Evolutionary conservation across 2,329 filamentous ascomycete genomes (phyloP), one percentile per base, ranked within the genome.

Genomic region (Leptographium wingfieldii): DNA sequence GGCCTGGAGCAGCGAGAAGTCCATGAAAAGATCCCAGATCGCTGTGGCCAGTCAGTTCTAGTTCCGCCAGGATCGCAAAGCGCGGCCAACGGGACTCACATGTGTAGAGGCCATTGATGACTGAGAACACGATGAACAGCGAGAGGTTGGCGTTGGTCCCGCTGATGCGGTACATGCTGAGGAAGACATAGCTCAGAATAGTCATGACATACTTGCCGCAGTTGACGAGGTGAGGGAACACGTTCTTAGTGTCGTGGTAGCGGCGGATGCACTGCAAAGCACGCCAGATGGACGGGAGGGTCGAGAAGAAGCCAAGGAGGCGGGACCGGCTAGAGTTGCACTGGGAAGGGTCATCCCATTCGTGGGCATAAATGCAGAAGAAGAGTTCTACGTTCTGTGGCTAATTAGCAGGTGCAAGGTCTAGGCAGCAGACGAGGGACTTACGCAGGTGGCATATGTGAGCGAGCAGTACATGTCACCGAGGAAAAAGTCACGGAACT

Each of bases 381-480:
- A 97, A 96, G 0, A 97, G 77, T 66, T 91, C 89, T 48, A 96
- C 81, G 68, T 97, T 96, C 87, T 90, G 61, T 11, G 49, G 7
- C 5, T 56, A 65, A 54, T 59, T 57, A 60, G 52, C 5, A 33
- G 14, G 33, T 35, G 33, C 33, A 9, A 9, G 33, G 10, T 35
- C 33, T 35, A 40, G 2, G 38, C 38, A 40, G 3, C 38, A 16
- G 38, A 16, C 38, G 38, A 40, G 38, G 2, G 7, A 82, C 87
- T 76, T 78, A 92, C 89, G 62, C 89, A 87, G 73, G 90, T 89
- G 19, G 87, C 82, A 72, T 99, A 99, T 6, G 92, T 95, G 60
- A 95, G 78, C 3, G 94, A 97, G 73, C 92, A 97, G 72, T 95
- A 96, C 79, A 97, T 96, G 70, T 99, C 94, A 58, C 94, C 94